Conservation (phyloP, 1,284 basidiomycete genomes). For the Phenoliferia sp. region DNA sequence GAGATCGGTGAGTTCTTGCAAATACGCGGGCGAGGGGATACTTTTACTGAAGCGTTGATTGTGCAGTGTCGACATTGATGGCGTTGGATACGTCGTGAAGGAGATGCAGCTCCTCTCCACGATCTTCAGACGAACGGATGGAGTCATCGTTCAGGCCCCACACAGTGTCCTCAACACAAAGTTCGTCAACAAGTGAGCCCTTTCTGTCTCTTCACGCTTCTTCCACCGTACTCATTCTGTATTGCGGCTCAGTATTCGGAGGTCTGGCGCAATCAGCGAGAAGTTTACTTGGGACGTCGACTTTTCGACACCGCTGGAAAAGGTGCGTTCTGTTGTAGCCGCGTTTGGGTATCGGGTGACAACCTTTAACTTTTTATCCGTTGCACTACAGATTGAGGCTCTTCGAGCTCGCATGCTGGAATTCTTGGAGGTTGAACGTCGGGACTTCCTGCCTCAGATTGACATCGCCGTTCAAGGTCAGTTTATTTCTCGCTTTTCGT, state of each 20-base stretch:
- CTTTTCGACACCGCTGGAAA: conserved; percentile 72
- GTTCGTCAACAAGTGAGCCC: conserved; percentile 50
- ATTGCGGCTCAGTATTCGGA: conserved; percentile 41
- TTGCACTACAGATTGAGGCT: conserved; percentile 58
- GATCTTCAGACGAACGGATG: conserved; percentile 48
- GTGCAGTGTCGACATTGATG: conserved; percentile 54
- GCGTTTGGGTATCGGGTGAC: not conserved
- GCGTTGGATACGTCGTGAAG: conserved; percentile 69
- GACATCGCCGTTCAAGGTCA: conserved; percentile 39
- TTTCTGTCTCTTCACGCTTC: conserved; percentile 1
- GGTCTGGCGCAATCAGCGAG: conserved; percentile 52
- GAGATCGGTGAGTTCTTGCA: conserved; percentile 53
- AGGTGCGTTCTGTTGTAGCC: conserved; percentile 4
- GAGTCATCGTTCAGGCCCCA: conserved; percentile 58
- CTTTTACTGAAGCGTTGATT: not conserved
- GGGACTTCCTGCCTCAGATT: conserved; percentile 41
- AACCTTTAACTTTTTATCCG: no score
- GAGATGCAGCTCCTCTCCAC: conserved; percentile 72
- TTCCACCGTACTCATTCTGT: conserved; percentile 30
- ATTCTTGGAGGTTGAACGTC: conserved; percentile 58
- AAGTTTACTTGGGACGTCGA: conserved; percentile 74
- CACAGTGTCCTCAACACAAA: conserved; percentile 63
- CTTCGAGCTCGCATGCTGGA: conserved; percentile 74
- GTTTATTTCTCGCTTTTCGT: not conserved
- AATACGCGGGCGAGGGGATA: not conserved